A percentile compares a stretch with the other conserved stretches of the same genome.
These are phyloP conservation scores for Lactifluus pinguis DNA, from an alignment of 768 basidiomycete species.

Conservation along the genomic window DNA sequence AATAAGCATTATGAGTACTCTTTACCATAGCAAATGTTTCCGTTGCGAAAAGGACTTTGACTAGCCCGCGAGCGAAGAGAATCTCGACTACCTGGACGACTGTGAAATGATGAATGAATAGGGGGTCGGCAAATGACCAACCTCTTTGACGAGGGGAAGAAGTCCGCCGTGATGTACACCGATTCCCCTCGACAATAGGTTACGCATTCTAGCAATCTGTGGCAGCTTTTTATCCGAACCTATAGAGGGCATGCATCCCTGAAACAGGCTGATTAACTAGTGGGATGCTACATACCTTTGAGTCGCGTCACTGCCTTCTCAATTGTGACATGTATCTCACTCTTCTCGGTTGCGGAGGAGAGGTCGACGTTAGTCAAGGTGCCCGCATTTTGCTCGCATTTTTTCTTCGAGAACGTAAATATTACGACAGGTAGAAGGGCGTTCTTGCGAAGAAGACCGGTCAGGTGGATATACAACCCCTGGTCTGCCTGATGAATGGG, in stretches of 20 bases:
- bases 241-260: conserved; percentile 24
- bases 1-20: conserved; percentile 13
- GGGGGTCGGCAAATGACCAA: conserved; percentile 25
- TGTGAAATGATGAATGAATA: background rate
- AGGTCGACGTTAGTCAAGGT: conserved; percentile 85
- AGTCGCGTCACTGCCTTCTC: conserved; percentile 86
- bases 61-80: conserved; percentile 88
- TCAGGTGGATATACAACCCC: conserved; percentile 88
- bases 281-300: conserved; percentile 51
- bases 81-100: conserved; percentile 79
- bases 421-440: conserved; percentile 86
- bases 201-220: conserved; percentile 85
- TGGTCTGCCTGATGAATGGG: conserved; percentile 72
- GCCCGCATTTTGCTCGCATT: conserved; percentile 92
- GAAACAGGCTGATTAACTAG: background rate
- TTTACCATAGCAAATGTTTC: conserved; percentile 98
- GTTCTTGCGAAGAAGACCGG: conserved; percentile 80
- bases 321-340: conserved; percentile 90
- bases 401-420: conserved; percentile 95
- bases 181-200: conserved; percentile 84
- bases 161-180: conserved; percentile 97
- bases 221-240: conserved; percentile 89
- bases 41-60: conserved; percentile 95
- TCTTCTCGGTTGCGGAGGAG: conserved; percentile 86
- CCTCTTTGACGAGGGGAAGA: conserved; percentile 95